A percentile compares a stretch with the other conserved stretches of the same genome.
Evolutionary conservation across 2,329 filamentous ascomycete species (phyloP).

Genomic region (Claviceps lovelessii): DNA sequence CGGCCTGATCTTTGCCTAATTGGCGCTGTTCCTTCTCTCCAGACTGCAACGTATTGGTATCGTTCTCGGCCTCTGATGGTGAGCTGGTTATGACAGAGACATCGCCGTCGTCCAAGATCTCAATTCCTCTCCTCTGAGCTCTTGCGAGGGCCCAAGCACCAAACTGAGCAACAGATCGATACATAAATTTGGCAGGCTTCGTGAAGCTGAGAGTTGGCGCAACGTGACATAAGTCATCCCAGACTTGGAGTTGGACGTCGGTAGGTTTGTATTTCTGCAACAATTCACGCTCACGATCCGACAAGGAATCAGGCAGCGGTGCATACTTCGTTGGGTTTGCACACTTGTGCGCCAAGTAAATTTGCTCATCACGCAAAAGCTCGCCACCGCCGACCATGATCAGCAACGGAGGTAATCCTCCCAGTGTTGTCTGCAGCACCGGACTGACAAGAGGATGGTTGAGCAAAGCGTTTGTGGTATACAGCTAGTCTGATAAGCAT

Average conservation of each 20-base stretch:
- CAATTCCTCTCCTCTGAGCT: slow-evolving; percentile 66
- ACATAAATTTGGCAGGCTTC: slow-evolving; percentile 93
- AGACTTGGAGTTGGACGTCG: slow-evolving; percentile 85
- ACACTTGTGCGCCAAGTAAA: slow-evolving; percentile 88
- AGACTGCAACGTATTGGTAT: slow-evolving; percentile 11
- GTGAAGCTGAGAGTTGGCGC: slow-evolving; percentile 90
- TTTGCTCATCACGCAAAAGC: slow-evolving; percentile 81
- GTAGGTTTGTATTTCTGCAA: slow-evolving; percentile 64
- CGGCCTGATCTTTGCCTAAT: slow-evolving; percentile 7
- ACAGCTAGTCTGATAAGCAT: slow-evolving; percentile 33
- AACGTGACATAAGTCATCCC: slow-evolving; percentile 91
- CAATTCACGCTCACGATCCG: slow-evolving; percentile 44
- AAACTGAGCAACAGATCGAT: slow-evolving; percentile 80
- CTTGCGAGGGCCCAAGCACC: slow-evolving; percentile 79
- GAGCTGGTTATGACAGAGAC: slow-evolving; percentile 60
- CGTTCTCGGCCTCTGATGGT: slow-evolving; percentile 20
- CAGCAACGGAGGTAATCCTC: slow-evolving; percentile 74
- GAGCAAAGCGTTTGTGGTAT: slow-evolving; percentile 70
- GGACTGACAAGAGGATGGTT: slow-evolving; percentile 84
- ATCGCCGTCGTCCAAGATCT: slow-evolving; percentile 65
- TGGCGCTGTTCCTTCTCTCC: slow-evolving; percentile 6
- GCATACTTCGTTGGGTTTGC: slow-evolving; percentile 69
- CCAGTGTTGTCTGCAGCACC: slow-evolving; percentile 72
- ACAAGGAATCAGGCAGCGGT: slow-evolving; percentile 48
- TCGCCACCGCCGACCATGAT: slow-evolving; percentile 83